These are phyloP conservation scores for Pythium phragmitis DNA, from an alignment of 352 stramenopile genomes.

Conservation along the genomic window DNA sequence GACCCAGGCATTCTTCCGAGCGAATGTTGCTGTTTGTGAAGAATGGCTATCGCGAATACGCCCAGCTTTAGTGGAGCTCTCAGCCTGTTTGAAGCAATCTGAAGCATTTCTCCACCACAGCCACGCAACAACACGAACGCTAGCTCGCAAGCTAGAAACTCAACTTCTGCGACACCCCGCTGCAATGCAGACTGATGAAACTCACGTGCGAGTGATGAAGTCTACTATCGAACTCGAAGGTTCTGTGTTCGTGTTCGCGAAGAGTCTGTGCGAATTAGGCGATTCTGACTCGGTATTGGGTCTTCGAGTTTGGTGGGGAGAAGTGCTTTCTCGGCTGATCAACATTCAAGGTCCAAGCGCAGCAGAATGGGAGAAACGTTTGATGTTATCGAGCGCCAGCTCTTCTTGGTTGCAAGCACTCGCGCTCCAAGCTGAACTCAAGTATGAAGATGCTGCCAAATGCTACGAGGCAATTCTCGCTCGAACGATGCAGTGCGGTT, in stretches of 20 bases:
- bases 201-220: slow-evolving; percentile 16
- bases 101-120: slow-evolving; percentile 22
- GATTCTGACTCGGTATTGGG: slow-evolving; percentile 23
- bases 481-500: slow-evolving; percentile 6
- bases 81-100: slow-evolving; percentile 3
- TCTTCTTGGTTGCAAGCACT: slow-evolving; percentile 19
- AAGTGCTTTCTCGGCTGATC: slow-evolving; percentile 4
- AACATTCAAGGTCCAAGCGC: slow-evolving; percentile 4
- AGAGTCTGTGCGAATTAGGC: slow-evolving; percentile 13
- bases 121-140: slow-evolving; percentile 1
- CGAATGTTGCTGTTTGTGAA: slow-evolving; percentile 28
- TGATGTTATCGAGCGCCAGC: slow-evolving; percentile 4
- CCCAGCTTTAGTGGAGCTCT: slow-evolving; percentile 17
- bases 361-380: slow-evolving; percentile 8
- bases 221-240: slow-evolving; percentile 16
- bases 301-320: slow-evolving; percentile 22
- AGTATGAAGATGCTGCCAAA: slow-evolving; percentile 23
- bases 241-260: slow-evolving; percentile 17
- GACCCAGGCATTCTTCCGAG: slow-evolving; percentile 27
- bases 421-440: slow-evolving; percentile 20
- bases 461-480: slow-evolving; percentile 13
- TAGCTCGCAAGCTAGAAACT: slow-evolving; percentile 20
- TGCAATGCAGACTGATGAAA: background rate
- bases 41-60: slow-evolving; percentile 29
- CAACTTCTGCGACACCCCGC: background rate